These are phyloP conservation scores for Amphirosellinia nigrospora DNA, from an alignment of 495 filamentous ascomycete genomes.

Conservation along the genomic window DNA sequence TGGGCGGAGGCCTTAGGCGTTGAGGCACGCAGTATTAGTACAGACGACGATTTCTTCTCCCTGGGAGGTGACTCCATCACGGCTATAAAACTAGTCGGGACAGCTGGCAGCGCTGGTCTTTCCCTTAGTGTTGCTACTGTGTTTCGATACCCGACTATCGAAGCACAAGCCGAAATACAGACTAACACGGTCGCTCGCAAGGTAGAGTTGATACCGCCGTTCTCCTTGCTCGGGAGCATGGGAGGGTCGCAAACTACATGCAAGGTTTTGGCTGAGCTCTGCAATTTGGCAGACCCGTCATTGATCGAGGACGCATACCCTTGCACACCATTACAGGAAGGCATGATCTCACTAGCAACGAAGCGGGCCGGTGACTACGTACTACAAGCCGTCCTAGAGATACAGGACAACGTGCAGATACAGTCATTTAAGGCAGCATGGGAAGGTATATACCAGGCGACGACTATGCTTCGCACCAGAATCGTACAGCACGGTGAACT, in stretches of 20 bases:
- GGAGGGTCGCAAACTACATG: background rate
- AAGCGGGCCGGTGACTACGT: background rate
- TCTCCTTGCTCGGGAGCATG: background rate
- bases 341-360: background rate
- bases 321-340: background rate
- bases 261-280: background rate
- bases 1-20: background rate
- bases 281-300: background rate
- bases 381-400: background rate
- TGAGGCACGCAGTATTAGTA: background rate
- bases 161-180: background rate
- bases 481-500: background rate
- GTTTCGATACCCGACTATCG: background rate
- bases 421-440: background rate
- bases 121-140: background rate
- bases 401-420: background rate
- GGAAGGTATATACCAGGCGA: background rate
- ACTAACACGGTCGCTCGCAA: background rate
- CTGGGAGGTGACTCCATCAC: background rate
- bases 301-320: background rate
- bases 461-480: background rate
- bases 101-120: background rate
- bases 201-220: background rate
- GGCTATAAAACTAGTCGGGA: background rate
- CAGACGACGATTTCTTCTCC: background rate